Percentiles rank a stretch among this genome's conserved stretches.
These are phyloP conservation scores for Ophidiomyces ophidiicola DNA, from an alignment of 2,329 filamentous ascomycete genomes.

Conservation along the genomic window DNA sequence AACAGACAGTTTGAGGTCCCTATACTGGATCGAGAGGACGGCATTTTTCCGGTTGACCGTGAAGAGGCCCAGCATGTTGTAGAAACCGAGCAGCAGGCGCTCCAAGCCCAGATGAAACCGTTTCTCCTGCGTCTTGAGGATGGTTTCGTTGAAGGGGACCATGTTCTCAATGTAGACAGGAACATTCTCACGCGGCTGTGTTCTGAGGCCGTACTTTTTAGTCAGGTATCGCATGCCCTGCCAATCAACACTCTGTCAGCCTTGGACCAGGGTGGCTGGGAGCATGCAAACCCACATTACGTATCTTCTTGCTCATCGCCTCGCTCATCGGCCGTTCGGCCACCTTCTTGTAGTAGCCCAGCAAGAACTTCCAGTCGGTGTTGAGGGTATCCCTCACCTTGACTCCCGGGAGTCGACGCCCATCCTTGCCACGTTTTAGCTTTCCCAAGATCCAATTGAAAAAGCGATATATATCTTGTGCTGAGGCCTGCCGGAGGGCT, in stretches of 20 bases:
- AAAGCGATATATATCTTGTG: slow-evolving; percentile 18
- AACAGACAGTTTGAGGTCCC: slow-evolving; percentile 17
- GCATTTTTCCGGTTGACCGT: slow-evolving; percentile 16
- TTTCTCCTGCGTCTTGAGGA: slow-evolving; percentile 17
- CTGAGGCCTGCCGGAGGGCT: slow-evolving; percentile 14
- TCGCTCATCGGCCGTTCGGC: slow-evolving; percentile 15
- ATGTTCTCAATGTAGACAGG: slow-evolving; percentile 20
- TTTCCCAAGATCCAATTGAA: slow-evolving; percentile 17
- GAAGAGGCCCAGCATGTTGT: slow-evolving; percentile 19
- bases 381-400: slow-evolving; percentile 14
- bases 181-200: slow-evolving; percentile 14
- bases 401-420: slow-evolving; percentile 14
- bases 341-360: slow-evolving; percentile 16
- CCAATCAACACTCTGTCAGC: slow-evolving; percentile 7
- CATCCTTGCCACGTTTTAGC: slow-evolving; percentile 14
- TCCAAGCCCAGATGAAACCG: slow-evolving; percentile 18
- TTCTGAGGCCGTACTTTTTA: slow-evolving; percentile 15
- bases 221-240: slow-evolving; percentile 17
- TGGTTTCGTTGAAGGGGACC: slow-evolving; percentile 17
- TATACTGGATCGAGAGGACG: slow-evolving; percentile 18
- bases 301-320: slow-evolving; percentile 14
- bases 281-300: slow-evolving; percentile 12
- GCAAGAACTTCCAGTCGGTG: slow-evolving; percentile 19
- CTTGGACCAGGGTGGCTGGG: slow-evolving; percentile 5
- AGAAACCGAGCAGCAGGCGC: slow-evolving; percentile 18